Evolutionary conservation across 352 stramenopile genomes (phyloP), one percentile per base, ranked within the genome.

Genomic region (Pythium dissotocum): DNA sequence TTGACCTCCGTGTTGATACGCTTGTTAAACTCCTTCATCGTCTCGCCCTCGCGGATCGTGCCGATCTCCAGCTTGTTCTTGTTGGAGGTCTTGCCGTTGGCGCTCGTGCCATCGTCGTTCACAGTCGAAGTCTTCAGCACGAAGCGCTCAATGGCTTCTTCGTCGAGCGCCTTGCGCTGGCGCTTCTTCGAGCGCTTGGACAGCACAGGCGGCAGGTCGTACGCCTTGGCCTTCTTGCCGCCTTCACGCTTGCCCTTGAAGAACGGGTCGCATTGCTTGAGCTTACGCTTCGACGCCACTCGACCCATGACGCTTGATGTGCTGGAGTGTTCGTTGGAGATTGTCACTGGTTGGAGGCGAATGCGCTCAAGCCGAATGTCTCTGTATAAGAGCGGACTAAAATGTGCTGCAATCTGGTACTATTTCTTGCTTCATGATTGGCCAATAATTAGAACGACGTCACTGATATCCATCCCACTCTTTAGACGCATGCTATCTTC

Each of bases 261-360:
- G 78, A 93, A 93, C 67, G 87, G 87, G 61, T 95, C 87, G 76
- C 83, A 91, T 64, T 88, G 76, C 80, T 95, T 95, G 53, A 95
- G 73, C 78, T 95, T 95, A 69, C 85, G 83, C 78, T 95, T 95
- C 49, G 75, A 76, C 38, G 69, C 75, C 49, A 95, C 76, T 33
- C 85, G 83, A 1, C 85, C 87, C 87, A 93, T 93, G 56, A 18
- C 46, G 42, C 52, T 58, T n/a, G 52, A 42, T 58, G 13, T 13
- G 32, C 32, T 58, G 26, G 3, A 16, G 12, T 1, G 48, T 6
- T 30, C 7, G 8, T 54, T 58, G 12, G 28, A 26, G 26, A 8
- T 58, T 2, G 52, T 58, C 13, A 40, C 48, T 70, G 63, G 63
- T 58, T 70, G 63, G 63, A 64, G 48, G 63, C 32, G 30, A 56